Conservation (phyloP, 2,329 filamentous ascomycete species). For the Sarocladiaceae sp. region DNA sequence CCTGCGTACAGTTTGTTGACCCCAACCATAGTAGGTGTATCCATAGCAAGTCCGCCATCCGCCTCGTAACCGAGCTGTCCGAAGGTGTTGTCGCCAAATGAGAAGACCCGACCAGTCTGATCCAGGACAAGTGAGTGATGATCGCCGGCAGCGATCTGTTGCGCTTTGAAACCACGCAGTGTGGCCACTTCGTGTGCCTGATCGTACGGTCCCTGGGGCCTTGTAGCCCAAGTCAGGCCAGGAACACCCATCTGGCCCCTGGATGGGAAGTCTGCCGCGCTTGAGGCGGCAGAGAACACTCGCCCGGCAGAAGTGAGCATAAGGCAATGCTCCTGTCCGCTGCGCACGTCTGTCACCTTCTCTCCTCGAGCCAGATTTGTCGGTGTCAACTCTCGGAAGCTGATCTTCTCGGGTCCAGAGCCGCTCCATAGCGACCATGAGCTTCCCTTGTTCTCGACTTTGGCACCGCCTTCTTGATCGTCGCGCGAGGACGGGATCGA, state of each 20-base stretch:
- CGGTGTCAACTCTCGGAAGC: conserved; percentile 68
- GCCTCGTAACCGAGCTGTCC: conserved; percentile 87
- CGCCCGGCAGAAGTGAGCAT: conserved; percentile 79
- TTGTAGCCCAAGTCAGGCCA: conserved; percentile 71
- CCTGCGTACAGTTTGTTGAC: conserved; percentile 67
- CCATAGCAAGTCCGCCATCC: conserved; percentile 53
- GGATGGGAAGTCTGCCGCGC: conserved; percentile 68
- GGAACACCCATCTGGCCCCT: conserved; percentile 84
- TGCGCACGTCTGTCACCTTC: conserved; percentile 65
- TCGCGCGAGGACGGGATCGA: conserved; percentile 71
- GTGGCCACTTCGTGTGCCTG: conserved; percentile 71
- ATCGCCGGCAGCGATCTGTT: conserved; percentile 75
- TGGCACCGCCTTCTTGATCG: conserved; percentile 62
- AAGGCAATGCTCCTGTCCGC: conserved; percentile 79
- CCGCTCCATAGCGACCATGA: conserved; percentile 68
- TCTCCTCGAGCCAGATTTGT: conserved; percentile 60
- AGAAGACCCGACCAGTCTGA: conserved; percentile 68
- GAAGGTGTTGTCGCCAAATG: conserved; percentile 83
- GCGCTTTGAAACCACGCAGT: conserved; percentile 64
- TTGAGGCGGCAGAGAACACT: conserved; percentile 82
- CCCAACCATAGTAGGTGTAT: conserved; percentile 65
- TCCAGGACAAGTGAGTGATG: conserved; percentile 78
- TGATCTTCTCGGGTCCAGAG: conserved; percentile 38
- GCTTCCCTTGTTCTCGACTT: conserved; percentile 46
- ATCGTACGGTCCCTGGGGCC: conserved; percentile 73